Base-by-base conservation (phyloP, 2,329 filamentous ascomycete genomes). In the Boeremia exigua region DNA sequence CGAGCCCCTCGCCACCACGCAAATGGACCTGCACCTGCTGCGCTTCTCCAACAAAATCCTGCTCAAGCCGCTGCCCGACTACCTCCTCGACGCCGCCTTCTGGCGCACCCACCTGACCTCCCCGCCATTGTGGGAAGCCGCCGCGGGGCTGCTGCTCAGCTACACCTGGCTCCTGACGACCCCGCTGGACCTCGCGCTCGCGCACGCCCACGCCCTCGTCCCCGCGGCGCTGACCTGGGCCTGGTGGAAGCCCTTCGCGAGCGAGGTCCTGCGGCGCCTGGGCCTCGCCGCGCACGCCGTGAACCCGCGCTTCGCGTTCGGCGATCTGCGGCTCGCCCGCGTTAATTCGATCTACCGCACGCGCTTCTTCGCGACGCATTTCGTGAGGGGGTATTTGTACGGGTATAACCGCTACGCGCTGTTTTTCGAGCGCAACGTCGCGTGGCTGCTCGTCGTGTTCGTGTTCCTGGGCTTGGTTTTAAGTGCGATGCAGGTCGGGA, bases 391-490 rank as follows among this genome's bases (percentile, higher is more conserved):
- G 3, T 77, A 77, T 42, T 48, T 77, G 11, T 77, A 76, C 45
- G 71, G 71, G 2, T 76, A 77, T 57, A 75, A 76, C 34, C 71
- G 73, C 54, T 77, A 77, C 48, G 71, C 68, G 4, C 68, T 73
- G 23, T 77, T 75, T 60, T 75, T 77, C 57, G 67, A 75, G 57
- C 69, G 74, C 14, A 75, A 75, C 37, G 74, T 75, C 46, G 59
- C 61, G 17, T 76, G 72, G 72, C 70, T 76, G 3, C 61, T 76
- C 8, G 61, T 74, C 29, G 66, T 75, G 5, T 75, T 75, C 37
- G 73, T 75, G 2, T 75, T 74, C 61, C 72, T 77, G 53, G 67
- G 64, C 5, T 55, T 77, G 4, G 71, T 75, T 4, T 56, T 76
- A 7, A 68, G 69, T 2, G 74, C 74, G 1, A 77, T 77, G 74